Base-by-base conservation (phyloP, 192 early-diverging fungal species). In the Spinellus fusiger region DNA sequence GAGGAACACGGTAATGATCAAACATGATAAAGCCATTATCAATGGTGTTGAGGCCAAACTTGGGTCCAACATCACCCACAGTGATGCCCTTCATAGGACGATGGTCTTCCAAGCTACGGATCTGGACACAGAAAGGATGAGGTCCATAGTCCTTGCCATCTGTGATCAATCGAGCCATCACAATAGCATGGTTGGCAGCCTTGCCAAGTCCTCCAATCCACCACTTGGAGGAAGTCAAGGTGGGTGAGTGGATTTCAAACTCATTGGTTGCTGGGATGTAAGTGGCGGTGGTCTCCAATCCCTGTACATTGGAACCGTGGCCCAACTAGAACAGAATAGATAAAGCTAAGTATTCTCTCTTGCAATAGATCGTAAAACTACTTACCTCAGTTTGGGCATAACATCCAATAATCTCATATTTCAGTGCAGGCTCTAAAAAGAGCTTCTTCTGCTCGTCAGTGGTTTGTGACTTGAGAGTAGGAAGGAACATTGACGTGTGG, bases 11-110 rank as follows among this genome's bases (percentile, higher is more conserved):
- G 63, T 86, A 84, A 54, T 84, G 84, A 57, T 93, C 84, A 61
- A 94, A 89, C 70, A 88, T 73, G 58, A 94, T 75, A 71, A 87
- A 91, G 48, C 92, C 92, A 62, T 93, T 94, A 76, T 94, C 92
- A 35, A 89, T 84, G 5, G 81, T 67, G 66, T 92, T 89, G 79
- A 85, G 90, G 12, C 92, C 92, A 60, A 91, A 88, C 80, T 94
- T 94, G 44, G 89, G 88, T 12, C 92, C 92, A 65, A 94, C 82
- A 57, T 94, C 90, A 48, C 89, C 89, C n/a, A 91, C 84, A 35
- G 83, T 89, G 55, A 94, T 81, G 54, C 92, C 90, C 3, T 77
- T 67, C 55, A 94, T 66, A 54, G 87, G 83, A 59, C 68, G 74
- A 71, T 94, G 92, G 55, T 84, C 80, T 58, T 82, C 75, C 27